phyloP scores from a whole-genome alignment of 305 asterid genomes.

The Ajuga reptans region DNA sequence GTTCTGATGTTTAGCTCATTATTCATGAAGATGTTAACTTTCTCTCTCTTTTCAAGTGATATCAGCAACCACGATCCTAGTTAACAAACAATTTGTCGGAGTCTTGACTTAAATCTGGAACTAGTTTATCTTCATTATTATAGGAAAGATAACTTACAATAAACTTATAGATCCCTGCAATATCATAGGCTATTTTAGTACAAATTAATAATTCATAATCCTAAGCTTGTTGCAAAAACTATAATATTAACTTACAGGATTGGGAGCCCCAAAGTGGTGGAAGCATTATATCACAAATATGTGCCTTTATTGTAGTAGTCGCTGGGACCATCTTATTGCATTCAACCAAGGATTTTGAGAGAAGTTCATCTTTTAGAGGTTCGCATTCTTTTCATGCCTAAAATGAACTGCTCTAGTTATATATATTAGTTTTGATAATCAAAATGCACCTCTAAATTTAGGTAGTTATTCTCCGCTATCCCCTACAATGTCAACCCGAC shows the following conservation, averaged over 20 bases:
- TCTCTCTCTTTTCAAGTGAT: neutral
- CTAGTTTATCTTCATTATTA: neutral
- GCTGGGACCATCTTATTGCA: slow-evolving; percentile 71
- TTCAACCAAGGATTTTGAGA: slow-evolving; percentile 53
- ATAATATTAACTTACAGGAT: slow-evolving; percentile 38
- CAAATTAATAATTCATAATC: neutral
- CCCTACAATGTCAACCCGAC: slow-evolving; percentile 51
- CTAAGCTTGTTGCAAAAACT: neutral
- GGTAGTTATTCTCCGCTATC: slow-evolving; percentile 58
- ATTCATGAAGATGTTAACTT: neutral
- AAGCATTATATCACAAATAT: slow-evolving; percentile 54
- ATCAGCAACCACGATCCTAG: neutral
- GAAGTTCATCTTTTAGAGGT: slow-evolving; percentile 62
- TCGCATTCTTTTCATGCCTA: neutral
- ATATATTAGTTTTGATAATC: neutral
- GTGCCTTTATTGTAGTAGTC: slow-evolving; percentile 69
- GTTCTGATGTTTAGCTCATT: neutral
- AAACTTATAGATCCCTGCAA: slow-evolving; percentile 5
- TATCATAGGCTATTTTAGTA: neutral
- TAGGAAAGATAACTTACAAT: neutral
- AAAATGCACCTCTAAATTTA: slow-evolving; percentile 14
- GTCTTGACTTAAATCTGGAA: neutral
- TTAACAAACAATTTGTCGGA: neutral
- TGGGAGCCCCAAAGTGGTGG: slow-evolving; percentile 75
- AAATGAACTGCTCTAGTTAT: neutral